Evolutionary conservation across 805 yeast genomes (phyloP).

Genomic region (Brettanomyces sp.): DNA sequence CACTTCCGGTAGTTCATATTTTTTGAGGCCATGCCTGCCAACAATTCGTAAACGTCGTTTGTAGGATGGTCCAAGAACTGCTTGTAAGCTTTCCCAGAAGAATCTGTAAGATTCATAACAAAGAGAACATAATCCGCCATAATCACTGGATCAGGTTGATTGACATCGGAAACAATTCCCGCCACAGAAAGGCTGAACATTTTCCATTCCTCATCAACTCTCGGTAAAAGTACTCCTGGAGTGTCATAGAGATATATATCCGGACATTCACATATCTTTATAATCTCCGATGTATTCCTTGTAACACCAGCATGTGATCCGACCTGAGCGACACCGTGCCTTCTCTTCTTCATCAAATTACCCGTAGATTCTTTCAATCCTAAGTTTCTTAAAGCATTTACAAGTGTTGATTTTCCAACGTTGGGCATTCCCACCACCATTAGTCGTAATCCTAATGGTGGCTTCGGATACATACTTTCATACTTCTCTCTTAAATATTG

Average conservation of each 20-base stretch:
- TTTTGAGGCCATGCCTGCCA: slow-evolving; percentile 37
- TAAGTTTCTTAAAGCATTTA: slow-evolving; percentile 55
- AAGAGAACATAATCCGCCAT: slow-evolving; percentile 80
- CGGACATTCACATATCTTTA: slow-evolving; percentile 52
- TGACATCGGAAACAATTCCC: slow-evolving; percentile 62
- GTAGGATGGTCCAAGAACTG: slow-evolving; percentile 54
- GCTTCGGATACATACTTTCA: slow-evolving; percentile 46
- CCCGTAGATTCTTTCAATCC: slow-evolving; percentile 10
- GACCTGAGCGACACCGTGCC: slow-evolving; percentile 58
- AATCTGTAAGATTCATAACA: slow-evolving; percentile 56
- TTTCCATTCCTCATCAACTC: slow-evolving; percentile 50
- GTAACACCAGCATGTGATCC: slow-evolving; percentile 93
- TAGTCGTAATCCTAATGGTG: slow-evolving; percentile 74
- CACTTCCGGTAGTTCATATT: slow-evolving; percentile 18
- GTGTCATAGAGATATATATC: slow-evolving; percentile 73
- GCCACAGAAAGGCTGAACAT: slow-evolving; percentile 68
- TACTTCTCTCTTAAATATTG: slow-evolving; percentile 38
- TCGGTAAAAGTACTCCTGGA: slow-evolving; percentile 87
- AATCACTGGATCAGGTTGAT: slow-evolving; percentile 62
- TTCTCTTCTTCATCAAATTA: slow-evolving; percentile 26
- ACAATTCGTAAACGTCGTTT: slow-evolving; percentile 53
- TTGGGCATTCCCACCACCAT: slow-evolving; percentile 93
- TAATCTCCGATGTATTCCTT: slow-evolving; percentile 63
- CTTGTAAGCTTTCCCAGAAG: slow-evolving; percentile 33
- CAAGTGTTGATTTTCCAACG: slow-evolving; percentile 89